These are phyloP conservation scores for Rhynchospora tenuis DNA, from an alignment of 176 grass and related monocot species.

Conservation along the genomic window DNA sequence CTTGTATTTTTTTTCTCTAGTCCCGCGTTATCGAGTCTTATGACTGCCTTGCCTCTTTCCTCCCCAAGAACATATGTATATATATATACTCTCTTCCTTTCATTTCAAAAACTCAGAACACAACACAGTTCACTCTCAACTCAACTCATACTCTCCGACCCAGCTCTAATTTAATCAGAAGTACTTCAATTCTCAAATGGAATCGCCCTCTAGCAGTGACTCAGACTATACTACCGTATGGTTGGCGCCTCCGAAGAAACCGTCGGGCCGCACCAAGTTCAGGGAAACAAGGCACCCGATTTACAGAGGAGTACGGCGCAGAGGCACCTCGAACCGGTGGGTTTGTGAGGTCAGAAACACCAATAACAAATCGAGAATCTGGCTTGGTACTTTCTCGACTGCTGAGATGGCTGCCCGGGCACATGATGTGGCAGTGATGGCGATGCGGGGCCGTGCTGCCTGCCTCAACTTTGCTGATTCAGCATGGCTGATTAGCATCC, in stretches of 20 bases:
- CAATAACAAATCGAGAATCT: slow-evolving; percentile 43
- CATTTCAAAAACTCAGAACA: not conserved
- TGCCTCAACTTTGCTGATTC: slow-evolving; percentile 78
- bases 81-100: not conserved
- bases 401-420: slow-evolving; percentile 60
- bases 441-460: slow-evolving; percentile 27
- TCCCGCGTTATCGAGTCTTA: not conserved
- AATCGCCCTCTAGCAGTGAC: not conserved
- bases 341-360: slow-evolving; percentile 63
- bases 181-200: not conserved
- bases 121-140: not conserved
- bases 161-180: not conserved
- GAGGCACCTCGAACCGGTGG: slow-evolving; percentile 38
- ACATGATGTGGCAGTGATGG: slow-evolving; percentile 60
- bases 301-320: slow-evolving; percentile 46
- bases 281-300: slow-evolving; percentile 70
- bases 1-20: not conserved
- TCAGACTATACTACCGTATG: not conserved
- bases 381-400: slow-evolving; percentile 69
- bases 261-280: slow-evolving; percentile 68
- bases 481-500: slow-evolving; percentile 26
- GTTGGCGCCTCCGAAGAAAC: slow-evolving; percentile 42
- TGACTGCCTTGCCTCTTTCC: not conserved
- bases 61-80: not conserved
- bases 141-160: not conserved